Evolutionary conservation across 768 basidiomycete species (phyloP).

Genomic region (Brasilioporus rufonigricans): DNA sequence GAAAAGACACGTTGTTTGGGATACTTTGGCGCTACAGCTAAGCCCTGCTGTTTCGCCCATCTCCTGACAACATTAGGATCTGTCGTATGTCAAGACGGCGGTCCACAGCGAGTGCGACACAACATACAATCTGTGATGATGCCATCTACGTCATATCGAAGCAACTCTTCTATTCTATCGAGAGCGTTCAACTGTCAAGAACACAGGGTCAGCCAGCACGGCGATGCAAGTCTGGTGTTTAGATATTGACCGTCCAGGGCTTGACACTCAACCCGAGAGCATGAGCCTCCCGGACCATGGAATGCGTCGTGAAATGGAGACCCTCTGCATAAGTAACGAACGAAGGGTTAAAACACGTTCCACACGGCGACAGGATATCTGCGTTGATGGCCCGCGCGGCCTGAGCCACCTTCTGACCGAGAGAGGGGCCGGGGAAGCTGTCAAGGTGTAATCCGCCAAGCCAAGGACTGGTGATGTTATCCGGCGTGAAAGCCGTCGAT

Average conservation of each 20-base stretch:
- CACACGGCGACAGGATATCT: constrained; percentile 63
- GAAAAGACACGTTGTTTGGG: constrained; percentile 57
- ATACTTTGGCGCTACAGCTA: constrained; percentile 53
- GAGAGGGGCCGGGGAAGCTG: constrained; percentile 58
- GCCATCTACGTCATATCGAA: constrained; percentile 65
- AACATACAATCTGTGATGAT: constrained; percentile 69
- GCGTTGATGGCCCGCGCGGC: constrained; percentile 67
- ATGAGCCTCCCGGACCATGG: constrained; percentile 70
- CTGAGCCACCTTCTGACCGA: constrained; percentile 59
- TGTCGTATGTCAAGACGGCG: constrained; percentile 13
- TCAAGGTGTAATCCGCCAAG: constrained; percentile 63
- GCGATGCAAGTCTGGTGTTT: not conserved
- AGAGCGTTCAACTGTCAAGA: constrained; percentile 54
- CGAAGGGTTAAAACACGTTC: constrained; percentile 38
- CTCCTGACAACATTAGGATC: constrained; percentile 59
- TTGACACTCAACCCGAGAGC: constrained; percentile 58
- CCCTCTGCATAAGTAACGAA: constrained; percentile 44
- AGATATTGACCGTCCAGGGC: constrained; percentile 66
- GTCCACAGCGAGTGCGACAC: not conserved
- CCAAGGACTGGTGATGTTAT: constrained; percentile 58
- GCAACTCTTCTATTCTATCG: constrained; percentile 57
- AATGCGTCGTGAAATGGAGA: constrained; percentile 60
- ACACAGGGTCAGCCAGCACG: not conserved
- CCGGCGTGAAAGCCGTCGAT: constrained; percentile 38
- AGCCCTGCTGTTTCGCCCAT: constrained; percentile 51